phyloP scores from a whole-genome alignment of 2,329 filamentous ascomycete species.

The Ophiostoma quercus region DNA sequence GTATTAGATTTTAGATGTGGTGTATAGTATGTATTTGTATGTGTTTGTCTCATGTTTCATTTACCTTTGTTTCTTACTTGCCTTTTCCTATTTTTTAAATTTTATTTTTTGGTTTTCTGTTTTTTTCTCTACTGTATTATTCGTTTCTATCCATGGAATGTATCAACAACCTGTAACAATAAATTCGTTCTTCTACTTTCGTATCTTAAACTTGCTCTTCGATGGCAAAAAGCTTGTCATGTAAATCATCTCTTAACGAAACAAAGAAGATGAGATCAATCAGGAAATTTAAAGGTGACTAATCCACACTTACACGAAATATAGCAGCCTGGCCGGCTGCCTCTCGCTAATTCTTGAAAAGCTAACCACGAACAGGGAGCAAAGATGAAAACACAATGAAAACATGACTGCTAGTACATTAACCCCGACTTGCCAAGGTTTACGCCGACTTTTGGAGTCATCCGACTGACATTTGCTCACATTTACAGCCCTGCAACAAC shows the following conservation, averaged over 20 bases:
- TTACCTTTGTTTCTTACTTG: not conserved
- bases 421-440: not conserved
- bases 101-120: not conserved
- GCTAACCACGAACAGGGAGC: not conserved
- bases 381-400: not conserved
- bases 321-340: not conserved
- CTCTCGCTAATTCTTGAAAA: slow-evolving; percentile 2
- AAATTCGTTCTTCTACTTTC: not conserved
- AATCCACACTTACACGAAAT: not conserved
- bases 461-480: not conserved
- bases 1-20: not conserved
- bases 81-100: not conserved
- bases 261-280: not conserved
- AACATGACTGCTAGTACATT: not conserved
- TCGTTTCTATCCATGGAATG: not conserved
- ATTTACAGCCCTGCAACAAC: not conserved
- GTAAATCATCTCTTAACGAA: not conserved
- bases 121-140: not conserved
- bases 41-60: not conserved
- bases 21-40: not conserved
- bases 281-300: not conserved
- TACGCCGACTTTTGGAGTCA: not conserved
- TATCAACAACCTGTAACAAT: not conserved
- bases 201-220: not conserved
- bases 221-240: not conserved